phyloP scores from a whole-genome alignment of 768 basidiomycete genomes.

The Trametes gibbosa region DNA sequence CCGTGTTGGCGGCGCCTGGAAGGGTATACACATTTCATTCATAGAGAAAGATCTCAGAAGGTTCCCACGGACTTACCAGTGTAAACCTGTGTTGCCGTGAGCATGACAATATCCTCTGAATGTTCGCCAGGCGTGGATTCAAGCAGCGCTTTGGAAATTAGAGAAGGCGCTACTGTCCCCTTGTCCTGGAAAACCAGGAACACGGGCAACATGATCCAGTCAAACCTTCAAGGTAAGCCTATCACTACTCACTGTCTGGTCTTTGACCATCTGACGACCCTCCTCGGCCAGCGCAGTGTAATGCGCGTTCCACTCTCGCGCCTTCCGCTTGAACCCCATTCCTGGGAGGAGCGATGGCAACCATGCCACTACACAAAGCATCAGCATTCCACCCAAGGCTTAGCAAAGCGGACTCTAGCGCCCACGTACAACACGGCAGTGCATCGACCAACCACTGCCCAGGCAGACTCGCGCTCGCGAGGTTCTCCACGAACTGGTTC shows the following conservation, averaged over 20 bases:
- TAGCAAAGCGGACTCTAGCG: no score
- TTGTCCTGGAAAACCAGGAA: background rate
- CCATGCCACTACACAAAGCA: constrained; percentile 14
- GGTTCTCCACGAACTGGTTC: constrained; percentile 4
- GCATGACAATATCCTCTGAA: constrained; percentile 8
- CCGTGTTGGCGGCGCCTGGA: constrained; percentile 7
- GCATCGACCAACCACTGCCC: constrained; percentile 2
- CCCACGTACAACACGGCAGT: constrained; percentile 10
- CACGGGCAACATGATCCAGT: background rate
- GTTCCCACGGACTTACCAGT: background rate
- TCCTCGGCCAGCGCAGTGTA: constrained; percentile 9
- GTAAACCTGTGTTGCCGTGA: constrained; percentile 8
- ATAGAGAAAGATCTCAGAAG: no score
- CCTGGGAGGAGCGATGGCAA: constrained; percentile 27
- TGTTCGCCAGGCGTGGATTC: background rate
- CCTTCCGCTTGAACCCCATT: constrained; percentile 24
- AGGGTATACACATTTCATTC: background rate
- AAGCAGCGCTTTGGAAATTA: background rate
- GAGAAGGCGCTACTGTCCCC: background rate
- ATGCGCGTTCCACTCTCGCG: constrained; percentile 10
- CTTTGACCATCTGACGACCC: constrained; percentile 10
- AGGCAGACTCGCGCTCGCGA: background rate
- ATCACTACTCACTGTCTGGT: background rate
- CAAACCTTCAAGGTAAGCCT: no score
- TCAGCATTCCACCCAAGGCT: background rate